phyloP scores from a whole-genome alignment of 2,329 filamentous ascomycete genomes.

The Westerdykella sp. region DNA sequence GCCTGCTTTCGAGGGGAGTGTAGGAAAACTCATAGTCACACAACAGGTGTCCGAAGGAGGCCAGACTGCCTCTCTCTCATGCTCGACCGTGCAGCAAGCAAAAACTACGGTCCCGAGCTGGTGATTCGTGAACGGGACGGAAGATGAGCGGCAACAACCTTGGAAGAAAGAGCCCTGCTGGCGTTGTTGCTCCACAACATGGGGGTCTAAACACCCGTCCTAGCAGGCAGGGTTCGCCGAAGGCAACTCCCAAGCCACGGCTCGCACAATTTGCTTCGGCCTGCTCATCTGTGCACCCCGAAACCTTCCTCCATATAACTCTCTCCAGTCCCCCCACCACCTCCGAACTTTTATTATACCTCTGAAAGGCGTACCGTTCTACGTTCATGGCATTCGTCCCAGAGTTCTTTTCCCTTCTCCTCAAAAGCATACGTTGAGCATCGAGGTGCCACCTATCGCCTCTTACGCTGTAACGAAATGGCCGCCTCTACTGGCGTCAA shows the following conservation, averaged over 20 bases:
- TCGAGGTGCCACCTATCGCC: slow-evolving; percentile 1
- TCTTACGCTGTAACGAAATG: slow-evolving; percentile 2
- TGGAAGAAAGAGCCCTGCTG: no score
- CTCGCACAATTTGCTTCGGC: slow-evolving; percentile 12
- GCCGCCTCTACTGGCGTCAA: slow-evolving; percentile 35
- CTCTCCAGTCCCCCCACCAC: background rate
- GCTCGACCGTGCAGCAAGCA: no score
- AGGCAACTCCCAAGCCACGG: slow-evolving; percentile 16
- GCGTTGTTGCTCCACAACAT: no score
- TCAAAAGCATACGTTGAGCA: slow-evolving; percentile 28
- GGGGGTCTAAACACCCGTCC: background rate
- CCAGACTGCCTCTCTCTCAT: no score
- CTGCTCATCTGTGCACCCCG: slow-evolving; percentile 2
- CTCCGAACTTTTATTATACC: no score
- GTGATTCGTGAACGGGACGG: background rate
- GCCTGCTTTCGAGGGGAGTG: no score
- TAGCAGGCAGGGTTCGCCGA: slow-evolving; percentile 12
- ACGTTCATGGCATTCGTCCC: slow-evolving; percentile 29
- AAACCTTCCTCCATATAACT: slow-evolving; percentile 3
- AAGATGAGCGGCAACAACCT: background rate
- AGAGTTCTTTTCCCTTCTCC: slow-evolving; percentile 31
- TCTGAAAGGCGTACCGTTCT: background rate
- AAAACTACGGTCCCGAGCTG: background rate
- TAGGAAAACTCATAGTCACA: no score
- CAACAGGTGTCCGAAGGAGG: no score